Percentiles rank a stretch among this genome's conserved stretches.
phyloP scores from a whole-genome alignment of 495 filamentous ascomycete species.

The Margaritispora aquatica region DNA sequence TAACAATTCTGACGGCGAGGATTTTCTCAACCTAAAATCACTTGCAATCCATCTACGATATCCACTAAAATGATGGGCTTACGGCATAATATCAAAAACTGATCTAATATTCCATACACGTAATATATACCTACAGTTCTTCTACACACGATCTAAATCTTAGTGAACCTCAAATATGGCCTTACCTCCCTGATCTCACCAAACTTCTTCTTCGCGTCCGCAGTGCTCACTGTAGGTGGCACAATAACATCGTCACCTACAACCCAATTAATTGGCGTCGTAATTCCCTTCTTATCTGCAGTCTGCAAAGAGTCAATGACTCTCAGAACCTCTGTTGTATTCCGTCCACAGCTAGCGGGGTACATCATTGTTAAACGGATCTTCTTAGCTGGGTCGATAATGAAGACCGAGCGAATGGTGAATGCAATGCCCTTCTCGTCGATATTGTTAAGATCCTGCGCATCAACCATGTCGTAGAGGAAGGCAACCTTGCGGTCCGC shows the following conservation, averaged over 20 bases:
- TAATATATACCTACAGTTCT: not conserved
- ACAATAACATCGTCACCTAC: constrained; percentile 17
- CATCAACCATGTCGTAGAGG: constrained; percentile 11
- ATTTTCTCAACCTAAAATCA: too few species aligned
- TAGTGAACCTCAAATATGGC: constrained; percentile 6
- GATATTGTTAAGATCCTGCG: constrained; percentile 11
- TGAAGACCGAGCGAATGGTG: constrained; percentile 14
- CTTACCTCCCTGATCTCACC: constrained; percentile 8
- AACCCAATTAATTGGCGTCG: constrained; percentile 11
- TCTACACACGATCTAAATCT: not conserved
- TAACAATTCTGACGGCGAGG: too few species aligned
- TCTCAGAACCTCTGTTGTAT: constrained; percentile 10
- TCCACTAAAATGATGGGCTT: not conserved
- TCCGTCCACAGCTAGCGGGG: constrained; percentile 8
- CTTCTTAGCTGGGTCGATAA: constrained; percentile 13
- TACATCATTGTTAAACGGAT: constrained; percentile 15
- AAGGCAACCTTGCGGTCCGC: constrained; percentile 6
- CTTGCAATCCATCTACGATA: too few species aligned
- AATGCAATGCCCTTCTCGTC: constrained; percentile 14
- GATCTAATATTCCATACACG: not conserved
- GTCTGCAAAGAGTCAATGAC: constrained; percentile 15
- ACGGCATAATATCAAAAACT: not conserved
- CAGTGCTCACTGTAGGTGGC: constrained; percentile 11
- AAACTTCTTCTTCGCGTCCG: constrained; percentile 11
- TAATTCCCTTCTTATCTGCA: constrained; percentile 10